phyloP scores from a whole-genome alignment of 129 eudicot genomes.

The Gnaphalium uliginosum region DNA sequence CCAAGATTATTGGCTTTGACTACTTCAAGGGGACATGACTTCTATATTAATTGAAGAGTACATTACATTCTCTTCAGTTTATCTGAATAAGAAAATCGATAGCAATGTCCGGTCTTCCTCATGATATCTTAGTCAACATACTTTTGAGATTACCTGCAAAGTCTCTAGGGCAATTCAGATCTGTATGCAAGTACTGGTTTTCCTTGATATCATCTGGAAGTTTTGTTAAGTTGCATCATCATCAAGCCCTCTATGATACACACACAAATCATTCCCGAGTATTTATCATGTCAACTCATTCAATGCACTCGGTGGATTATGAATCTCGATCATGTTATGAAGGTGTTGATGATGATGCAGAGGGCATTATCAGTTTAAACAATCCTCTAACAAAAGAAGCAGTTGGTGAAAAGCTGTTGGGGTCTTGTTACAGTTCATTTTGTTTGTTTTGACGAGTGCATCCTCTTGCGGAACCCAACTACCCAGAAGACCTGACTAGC shows the following conservation, averaged over 20 bases:
- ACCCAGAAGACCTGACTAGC: constrained; percentile 12
- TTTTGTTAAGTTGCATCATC: constrained; percentile 27
- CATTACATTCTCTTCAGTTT: neutral
- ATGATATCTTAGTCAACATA: constrained; percentile 35
- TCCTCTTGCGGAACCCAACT: constrained; percentile 36
- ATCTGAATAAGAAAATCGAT: constrained; percentile 1
- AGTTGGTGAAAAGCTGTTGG: constrained; percentile 6
- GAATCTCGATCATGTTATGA: constrained; percentile 27
- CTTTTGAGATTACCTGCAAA: constrained; percentile 42
- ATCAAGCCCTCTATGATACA: constrained; percentile 10
- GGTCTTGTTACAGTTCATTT: constrained; percentile 34
- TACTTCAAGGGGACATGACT: constrained; percentile 4
- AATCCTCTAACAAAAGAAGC: constrained; percentile 18
- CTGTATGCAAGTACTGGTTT: constrained; percentile 35
- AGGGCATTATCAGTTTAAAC: constrained; percentile 14
- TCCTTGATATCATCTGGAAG: constrained; percentile 25
- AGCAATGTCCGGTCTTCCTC: constrained; percentile 31
- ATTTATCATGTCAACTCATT: constrained; percentile 20
- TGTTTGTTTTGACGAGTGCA: constrained; percentile 13
- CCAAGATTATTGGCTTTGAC: constrained; percentile 8
- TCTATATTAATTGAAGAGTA: neutral
- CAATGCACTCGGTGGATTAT: constrained; percentile 23
- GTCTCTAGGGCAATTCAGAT: constrained; percentile 38
- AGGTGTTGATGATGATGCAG: constrained; percentile 11
- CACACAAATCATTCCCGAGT: constrained; percentile 25